Evolutionary conservation across 129 eudicot species (phyloP).

Genomic region (sunflower (Helianthus annuus)): DNA sequence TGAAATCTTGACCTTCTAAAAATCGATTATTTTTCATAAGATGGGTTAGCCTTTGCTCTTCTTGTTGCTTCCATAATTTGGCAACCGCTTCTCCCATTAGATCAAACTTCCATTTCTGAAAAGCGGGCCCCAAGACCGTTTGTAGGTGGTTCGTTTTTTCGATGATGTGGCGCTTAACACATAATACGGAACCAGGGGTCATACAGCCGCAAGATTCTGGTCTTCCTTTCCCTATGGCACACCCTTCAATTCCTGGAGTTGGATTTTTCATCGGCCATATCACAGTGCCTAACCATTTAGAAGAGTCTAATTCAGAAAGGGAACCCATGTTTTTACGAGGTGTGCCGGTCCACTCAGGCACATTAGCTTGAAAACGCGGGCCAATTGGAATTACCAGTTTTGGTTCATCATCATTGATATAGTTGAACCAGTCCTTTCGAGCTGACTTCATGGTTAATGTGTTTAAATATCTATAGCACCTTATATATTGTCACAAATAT

Average conservation of each 20-base stretch:
- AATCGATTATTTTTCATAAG: constrained; percentile 33
- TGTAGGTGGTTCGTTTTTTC: constrained; percentile 30
- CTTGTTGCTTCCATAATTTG: constrained; percentile 49
- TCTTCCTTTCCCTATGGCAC: constrained; percentile 53
- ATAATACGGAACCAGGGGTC: constrained; percentile 37
- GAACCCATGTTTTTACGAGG: constrained; percentile 9
- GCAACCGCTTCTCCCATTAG: constrained; percentile 67
- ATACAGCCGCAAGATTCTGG: constrained; percentile 40
- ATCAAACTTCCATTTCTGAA: constrained; percentile 56
- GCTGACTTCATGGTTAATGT: constrained; percentile 32
- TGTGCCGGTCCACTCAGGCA: constrained; percentile 51
- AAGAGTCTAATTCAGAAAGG: constrained; percentile 17
- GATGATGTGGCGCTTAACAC: constrained; percentile 40
- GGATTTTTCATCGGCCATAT: constrained; percentile 42
- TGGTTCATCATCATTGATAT: constrained; percentile 31
- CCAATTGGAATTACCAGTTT: constrained; percentile 58
- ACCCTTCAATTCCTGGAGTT: constrained; percentile 1
- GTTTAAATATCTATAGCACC: constrained; percentile 7
- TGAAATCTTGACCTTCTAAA: constrained; percentile 39
- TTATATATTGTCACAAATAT: constrained; percentile 11
- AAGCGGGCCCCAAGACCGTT: constrained; percentile 51
- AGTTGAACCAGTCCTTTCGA: constrained; percentile 36
- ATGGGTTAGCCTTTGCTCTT: constrained; percentile 40
- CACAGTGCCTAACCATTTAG: constrained; percentile 48
- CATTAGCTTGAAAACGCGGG: constrained; percentile 66